Evolutionary conservation across 768 basidiomycete species (phyloP), one percentile per base, ranked within the genome.

Genomic region (Serpula lacrymans): DNA sequence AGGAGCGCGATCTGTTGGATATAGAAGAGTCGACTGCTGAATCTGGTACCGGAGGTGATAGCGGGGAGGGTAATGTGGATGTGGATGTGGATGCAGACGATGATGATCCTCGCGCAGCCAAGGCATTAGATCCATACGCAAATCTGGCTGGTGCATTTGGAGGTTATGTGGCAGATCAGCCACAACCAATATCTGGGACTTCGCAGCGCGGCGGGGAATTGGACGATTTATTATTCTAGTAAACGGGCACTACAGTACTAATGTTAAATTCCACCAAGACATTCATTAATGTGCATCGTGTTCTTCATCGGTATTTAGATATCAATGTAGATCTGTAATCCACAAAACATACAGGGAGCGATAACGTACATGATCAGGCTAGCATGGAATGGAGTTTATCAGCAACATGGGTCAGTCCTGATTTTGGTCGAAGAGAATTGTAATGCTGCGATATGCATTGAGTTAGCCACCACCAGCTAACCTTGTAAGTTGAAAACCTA

Each of bases 401-500:
- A 30, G 62, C 52, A 14, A 65, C 51, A 32, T 54, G 46, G 13
- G 35, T 39, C 13, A 63, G 26, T 25, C 55, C 21, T 21, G 45
- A 60, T 48, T 69, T 79, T 4, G 84, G 86, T 22, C 85, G 71
- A 39, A 93, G 58, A 5, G 90, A 92, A 59, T 93, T 93, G 57
- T 93, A 93, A 59, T 93, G 90, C 90, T 93, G 57, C 10, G 34
- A 33, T 24, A 24, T n/a, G n/a, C n/a, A n/a, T n/a, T n/a, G n/a
- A n/a, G 22, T 37, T 42, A 49, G 42, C 34, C 48, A 50, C 8
- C 1, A 17, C 30, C 29, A 14, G 39, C 41, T 29, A 35, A 28
- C 22, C 16, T 7, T 6, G 2, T 9, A 12, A 10, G 21, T 21
- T 20, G 14, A 20, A 21, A 29, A 66, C 85, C 50, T 39, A 92